Conservation (phyloP, 139 green algal genomes). For the Micractinium conductrix region DNA sequence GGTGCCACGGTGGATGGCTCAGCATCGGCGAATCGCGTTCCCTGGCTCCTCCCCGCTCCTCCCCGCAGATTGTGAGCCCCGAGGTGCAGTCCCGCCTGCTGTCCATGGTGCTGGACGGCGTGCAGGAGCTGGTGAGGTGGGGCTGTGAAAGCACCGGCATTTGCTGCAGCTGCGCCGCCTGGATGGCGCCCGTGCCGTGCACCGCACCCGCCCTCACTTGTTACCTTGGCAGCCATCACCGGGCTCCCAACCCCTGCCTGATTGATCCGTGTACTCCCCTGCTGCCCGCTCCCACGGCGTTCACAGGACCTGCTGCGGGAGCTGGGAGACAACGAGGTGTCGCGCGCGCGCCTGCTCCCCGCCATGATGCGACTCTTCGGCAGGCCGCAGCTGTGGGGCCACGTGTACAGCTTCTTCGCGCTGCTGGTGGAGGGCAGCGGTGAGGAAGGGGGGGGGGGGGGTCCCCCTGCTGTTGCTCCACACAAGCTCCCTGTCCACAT, state of each 20-base stretch:
- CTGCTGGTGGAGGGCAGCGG: conserved; percentile 32
- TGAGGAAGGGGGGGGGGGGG: background rate
- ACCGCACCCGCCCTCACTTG: no score
- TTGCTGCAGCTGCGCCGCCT: background rate
- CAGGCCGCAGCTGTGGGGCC: conserved; percentile 13
- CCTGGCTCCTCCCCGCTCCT: no score
- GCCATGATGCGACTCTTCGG: conserved; percentile 23
- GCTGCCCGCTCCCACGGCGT: no score
- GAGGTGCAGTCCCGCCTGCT: conserved; percentile 29
- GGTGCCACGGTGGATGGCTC: no score
- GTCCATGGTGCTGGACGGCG: conserved; percentile 23
- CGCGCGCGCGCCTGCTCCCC: conserved; percentile 3
- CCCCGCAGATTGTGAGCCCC: conserved; percentile 26
- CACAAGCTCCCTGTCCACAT: no score
- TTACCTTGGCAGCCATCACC: no score
- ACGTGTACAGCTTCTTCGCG: conserved; percentile 22
- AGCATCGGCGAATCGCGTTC: no score
- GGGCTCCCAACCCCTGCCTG: no score
- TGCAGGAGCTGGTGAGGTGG: conserved; percentile 17
- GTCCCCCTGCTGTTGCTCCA: background rate
- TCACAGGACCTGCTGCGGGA: conserved; percentile 25
- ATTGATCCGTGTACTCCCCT: no score
- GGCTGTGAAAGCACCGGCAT: background rate
- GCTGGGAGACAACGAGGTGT: conserved; percentile 6
- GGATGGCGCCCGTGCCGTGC: conserved; percentile 29